These are phyloP conservation scores for Yamadazyma atlantica DNA, from an alignment of 1,139 yeast genomes.

Conservation along the genomic window DNA sequence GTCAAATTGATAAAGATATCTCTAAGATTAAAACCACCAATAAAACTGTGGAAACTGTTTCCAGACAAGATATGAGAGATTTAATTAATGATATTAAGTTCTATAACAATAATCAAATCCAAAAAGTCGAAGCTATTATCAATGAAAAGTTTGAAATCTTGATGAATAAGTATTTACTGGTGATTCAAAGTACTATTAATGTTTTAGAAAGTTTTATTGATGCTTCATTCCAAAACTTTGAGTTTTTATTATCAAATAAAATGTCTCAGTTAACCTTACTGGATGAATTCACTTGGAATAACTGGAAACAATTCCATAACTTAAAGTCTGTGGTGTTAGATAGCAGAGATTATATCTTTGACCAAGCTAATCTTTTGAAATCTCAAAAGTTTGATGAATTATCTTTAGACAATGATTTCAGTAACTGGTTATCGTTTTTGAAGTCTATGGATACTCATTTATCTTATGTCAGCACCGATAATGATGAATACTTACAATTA, in stretches of 20 bases:
- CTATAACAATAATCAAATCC: constrained; percentile 31
- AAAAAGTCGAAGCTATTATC: constrained; percentile 32
- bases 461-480: constrained; percentile 61
- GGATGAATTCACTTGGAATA: constrained; percentile 51
- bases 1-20: constrained; percentile 49
- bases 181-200: constrained; percentile 58
- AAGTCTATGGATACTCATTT: constrained; percentile 61
- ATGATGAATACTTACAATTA: constrained; percentile 67
- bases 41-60: constrained; percentile 32
- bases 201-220: constrained; percentile 74
- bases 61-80: constrained; percentile 62
- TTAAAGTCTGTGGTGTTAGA: constrained; percentile 55
- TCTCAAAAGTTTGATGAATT: constrained; percentile 10
- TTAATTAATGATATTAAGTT: constrained; percentile 40
- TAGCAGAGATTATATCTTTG: constrained; percentile 57
- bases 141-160: constrained; percentile 33
- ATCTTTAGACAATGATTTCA: constrained; percentile 33
- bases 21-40: constrained; percentile 43
- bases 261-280: constrained; percentile 26
- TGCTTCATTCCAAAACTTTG: constrained; percentile 56
- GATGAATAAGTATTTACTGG: constrained; percentile 38
- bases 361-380: constrained; percentile 18
- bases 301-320: constrained; percentile 66
- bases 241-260: constrained; percentile 32
- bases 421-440: constrained; percentile 51